Evolutionary conservation across 1,139 yeast genomes (phyloP), one percentile per base, ranked within the genome.

Genomic region (Taphrina wiesneri): DNA sequence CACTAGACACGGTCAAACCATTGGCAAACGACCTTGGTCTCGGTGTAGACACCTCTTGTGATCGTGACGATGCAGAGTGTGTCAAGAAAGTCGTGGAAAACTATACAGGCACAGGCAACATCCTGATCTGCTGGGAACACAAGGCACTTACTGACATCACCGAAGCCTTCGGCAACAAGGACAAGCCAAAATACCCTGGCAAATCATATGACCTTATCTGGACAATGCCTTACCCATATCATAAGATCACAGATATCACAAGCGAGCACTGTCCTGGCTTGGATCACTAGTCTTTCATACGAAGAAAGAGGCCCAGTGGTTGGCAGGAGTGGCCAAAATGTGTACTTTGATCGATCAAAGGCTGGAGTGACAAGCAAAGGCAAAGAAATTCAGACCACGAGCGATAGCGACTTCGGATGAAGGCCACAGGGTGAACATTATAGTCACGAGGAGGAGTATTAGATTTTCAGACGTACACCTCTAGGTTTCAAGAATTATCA

Each of bases 111-210:
- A 3, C 21, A 7, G 63, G 63, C 47, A 39, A 59, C 47, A 36
- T 59, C 21, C 23, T 59, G 46, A 25, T 59, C 13, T 59, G 63
- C 25, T 59, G 63, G 63, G 63, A 59, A 28, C 63, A 59, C 47
- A 46, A 59, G 25, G 26, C 6, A 21, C 28, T 59, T 25, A 21
- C 63, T 36, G 39, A 59, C n/a, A 32, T 59, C 21, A 26, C 34
- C 25, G 9, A 59, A 17, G 41, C n/a, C n/a, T 43, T 59, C 4
- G 63, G 63, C n/a, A 28, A 46, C 30, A 30, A 28, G 15, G 28
- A 28, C 11, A n/a, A 19, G 3, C 41, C 52, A n/a, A 21, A 46
- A 21, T 59, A 47, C 13, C 63, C 63, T 28, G 43, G 34, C n/a
- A 26, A 30, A 4, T 23, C 32, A 13, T 59, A 34, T 25, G 49